These are phyloP conservation scores for Acanthamoeba comandoni DNA, from an alignment of 208 protist species.

Conservation along the genomic window DNA sequence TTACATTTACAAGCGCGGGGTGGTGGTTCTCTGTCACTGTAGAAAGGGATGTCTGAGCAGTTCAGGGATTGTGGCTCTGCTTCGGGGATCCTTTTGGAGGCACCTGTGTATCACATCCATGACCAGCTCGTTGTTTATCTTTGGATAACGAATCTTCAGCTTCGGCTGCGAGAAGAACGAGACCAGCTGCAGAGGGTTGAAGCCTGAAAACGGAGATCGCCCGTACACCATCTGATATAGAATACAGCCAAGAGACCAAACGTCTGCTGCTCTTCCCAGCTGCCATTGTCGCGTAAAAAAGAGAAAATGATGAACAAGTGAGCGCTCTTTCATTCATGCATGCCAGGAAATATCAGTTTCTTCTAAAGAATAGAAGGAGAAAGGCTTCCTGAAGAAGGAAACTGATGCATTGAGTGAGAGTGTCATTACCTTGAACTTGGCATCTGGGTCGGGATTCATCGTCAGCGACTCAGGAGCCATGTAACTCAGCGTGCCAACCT, in stretches of 20 bases:
- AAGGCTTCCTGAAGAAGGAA: background rate
- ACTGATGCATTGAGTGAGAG: background rate
- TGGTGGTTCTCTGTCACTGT: constrained; percentile 36
- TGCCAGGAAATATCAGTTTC: background rate
- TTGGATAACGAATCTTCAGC: constrained; percentile 82
- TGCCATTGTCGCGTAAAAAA: constrained; percentile 75
- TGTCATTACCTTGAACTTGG: constrained; percentile 63
- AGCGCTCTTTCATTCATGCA: background rate
- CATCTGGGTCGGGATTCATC: constrained; percentile 13
- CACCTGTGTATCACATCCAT: constrained; percentile 84
- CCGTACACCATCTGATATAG: constrained; percentile 90
- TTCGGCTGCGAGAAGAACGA: constrained; percentile 71
- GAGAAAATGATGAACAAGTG: background rate
- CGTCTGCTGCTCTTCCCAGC: constrained; percentile 85
- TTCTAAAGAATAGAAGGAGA: no score
- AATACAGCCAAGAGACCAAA: constrained; percentile 90
- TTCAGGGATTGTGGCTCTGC: constrained; percentile 83
- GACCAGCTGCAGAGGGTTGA: background rate
- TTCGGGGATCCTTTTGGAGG: constrained; percentile 81
- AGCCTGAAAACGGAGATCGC: constrained; percentile 80
- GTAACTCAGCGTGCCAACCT: constrained; percentile 92
- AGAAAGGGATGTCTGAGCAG: constrained; percentile 88
- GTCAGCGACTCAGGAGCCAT: constrained; percentile 89
- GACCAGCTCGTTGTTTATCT: constrained; percentile 74
- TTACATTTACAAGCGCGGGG: background rate